Evolutionary conservation across 495 filamentous ascomycete genomes (phyloP).

Genomic region (Aspergillus saccharolyticus): DNA sequence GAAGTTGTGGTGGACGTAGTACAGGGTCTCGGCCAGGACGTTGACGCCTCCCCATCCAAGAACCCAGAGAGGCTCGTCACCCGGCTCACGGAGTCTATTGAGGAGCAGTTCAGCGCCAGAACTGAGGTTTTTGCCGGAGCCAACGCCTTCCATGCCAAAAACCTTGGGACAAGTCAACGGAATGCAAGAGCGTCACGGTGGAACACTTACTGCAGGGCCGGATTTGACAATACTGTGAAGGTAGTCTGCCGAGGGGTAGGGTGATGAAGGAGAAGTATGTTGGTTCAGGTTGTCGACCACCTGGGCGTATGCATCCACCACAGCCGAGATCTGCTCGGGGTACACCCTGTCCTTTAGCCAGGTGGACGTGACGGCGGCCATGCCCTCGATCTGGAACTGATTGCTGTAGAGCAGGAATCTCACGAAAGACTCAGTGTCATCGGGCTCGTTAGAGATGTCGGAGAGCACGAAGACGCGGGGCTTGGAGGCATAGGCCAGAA

Average conservation of each 20-base stretch:
- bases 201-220: not conserved
- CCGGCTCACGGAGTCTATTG: slow-evolving; percentile 22
- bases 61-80: slow-evolving; percentile 36
- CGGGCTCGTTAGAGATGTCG: slow-evolving; percentile 44
- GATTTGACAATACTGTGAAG: slow-evolving; percentile 21
- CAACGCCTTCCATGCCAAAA: slow-evolving; percentile 33
- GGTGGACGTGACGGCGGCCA: slow-evolving; percentile 38
- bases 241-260: slow-evolving; percentile 30
- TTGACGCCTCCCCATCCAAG: slow-evolving; percentile 48
- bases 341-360: slow-evolving; percentile 32
- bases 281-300: slow-evolving; percentile 38
- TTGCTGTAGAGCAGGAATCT: slow-evolving; percentile 41
- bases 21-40: slow-evolving; percentile 39
- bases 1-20: slow-evolving; percentile 26
- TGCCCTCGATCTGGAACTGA: slow-evolving; percentile 36
- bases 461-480: slow-evolving; percentile 41
- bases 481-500: slow-evolving; percentile 11
- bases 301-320: slow-evolving; percentile 36
- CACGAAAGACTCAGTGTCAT: slow-evolving; percentile 39
- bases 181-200: too few species aligned
- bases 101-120: slow-evolving; percentile 39
- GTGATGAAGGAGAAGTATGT: slow-evolving; percentile 30
- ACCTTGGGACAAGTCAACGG: slow-evolving; percentile 4
- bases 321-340: slow-evolving; percentile 35
- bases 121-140: slow-evolving; percentile 25